Conservation (phyloP, 441 rosid genomes). For the Caryocar brasiliense region DNA sequence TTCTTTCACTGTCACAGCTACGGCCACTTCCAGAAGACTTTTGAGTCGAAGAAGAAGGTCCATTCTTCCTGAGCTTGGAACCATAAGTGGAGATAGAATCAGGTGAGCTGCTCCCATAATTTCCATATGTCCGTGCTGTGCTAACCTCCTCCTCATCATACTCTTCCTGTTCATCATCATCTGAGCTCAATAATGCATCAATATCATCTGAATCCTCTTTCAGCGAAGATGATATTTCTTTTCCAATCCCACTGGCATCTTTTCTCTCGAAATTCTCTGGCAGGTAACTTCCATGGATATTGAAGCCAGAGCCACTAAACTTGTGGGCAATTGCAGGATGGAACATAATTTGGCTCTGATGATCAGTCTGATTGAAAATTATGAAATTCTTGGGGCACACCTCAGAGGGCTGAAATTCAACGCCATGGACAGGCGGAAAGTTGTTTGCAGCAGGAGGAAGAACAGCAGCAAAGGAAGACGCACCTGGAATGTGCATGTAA, state of each 20-base stretch:
- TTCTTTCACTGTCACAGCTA: conserved; percentile 35
- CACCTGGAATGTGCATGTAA: conserved; percentile 31
- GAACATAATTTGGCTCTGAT: conserved; percentile 62
- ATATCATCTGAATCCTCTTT: conserved; percentile 83
- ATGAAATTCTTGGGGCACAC: conserved; percentile 71
- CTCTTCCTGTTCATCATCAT: conserved; percentile 47
- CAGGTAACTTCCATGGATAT: conserved; percentile 21
- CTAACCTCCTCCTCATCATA: conserved; percentile 65
- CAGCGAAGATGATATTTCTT: conserved; percentile 34
- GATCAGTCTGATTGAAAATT: conserved; percentile 60
- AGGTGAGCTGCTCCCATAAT: conserved; percentile 35
- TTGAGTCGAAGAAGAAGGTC: conserved; percentile 22
- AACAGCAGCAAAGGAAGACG: conserved; percentile 36
- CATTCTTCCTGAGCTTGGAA: conserved; percentile 27
- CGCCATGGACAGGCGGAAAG: conserved; percentile 36
- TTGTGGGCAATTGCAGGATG: conserved; percentile 62
- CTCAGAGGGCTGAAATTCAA: conserved; percentile 67
- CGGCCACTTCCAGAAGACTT: conserved; percentile 30
- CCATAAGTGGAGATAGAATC: conserved; percentile 46
- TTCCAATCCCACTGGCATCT: conserved; percentile 22
- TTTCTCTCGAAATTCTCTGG: conserved; percentile 31
- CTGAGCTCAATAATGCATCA: conserved; percentile 68
- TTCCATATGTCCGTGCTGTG: conserved; percentile 54
- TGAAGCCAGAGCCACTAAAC: conserved; percentile 31
- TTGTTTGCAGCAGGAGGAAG: conserved; percentile 45